phyloP scores from a whole-genome alignment of 257 asterid genomes.

The Salvia splendens region DNA sequence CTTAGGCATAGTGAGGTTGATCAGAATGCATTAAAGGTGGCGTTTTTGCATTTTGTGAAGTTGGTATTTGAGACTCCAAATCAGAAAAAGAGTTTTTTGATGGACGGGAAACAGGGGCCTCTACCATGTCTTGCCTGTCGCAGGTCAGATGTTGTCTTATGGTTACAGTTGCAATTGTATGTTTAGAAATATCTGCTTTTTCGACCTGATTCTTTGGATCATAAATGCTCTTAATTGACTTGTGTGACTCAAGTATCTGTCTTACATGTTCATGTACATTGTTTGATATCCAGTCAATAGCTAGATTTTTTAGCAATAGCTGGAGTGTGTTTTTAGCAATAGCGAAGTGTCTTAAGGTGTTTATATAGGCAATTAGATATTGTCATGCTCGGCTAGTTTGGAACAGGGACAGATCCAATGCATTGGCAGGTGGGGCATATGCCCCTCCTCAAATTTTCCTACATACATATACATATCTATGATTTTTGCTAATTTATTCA shows the following conservation, averaged over 20 bases:
- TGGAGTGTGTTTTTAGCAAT: not conserved
- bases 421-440: too few species aligned
- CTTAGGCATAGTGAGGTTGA: constrained; percentile 65
- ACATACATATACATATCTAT: too few species aligned
- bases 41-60: constrained; percentile 71
- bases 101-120: constrained; percentile 76
- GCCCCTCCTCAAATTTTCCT: too few species aligned
- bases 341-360: constrained; percentile 9
- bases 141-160: constrained; percentile 56
- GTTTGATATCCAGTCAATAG: constrained; percentile 18
- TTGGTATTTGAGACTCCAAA: constrained; percentile 55
- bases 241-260: constrained; percentile 3
- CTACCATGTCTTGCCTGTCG: constrained; percentile 70
- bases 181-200: constrained; percentile 1
- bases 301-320: constrained; percentile 7
- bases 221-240: not conserved
- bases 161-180: constrained; percentile 27
- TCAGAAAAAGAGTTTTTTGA: constrained; percentile 65
- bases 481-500: too few species aligned
- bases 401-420: too few species aligned
- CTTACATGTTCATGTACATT: constrained; percentile 2
- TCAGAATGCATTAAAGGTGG: constrained; percentile 55
- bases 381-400: not conserved
- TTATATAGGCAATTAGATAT: constrained; percentile 11
- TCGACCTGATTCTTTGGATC: constrained; percentile 22